Percentiles rank a stretch among this genome's conserved stretches.
Conservation (phyloP, 108 stramenopile genomes). For the Stephanodiscus minutulus region DNA sequence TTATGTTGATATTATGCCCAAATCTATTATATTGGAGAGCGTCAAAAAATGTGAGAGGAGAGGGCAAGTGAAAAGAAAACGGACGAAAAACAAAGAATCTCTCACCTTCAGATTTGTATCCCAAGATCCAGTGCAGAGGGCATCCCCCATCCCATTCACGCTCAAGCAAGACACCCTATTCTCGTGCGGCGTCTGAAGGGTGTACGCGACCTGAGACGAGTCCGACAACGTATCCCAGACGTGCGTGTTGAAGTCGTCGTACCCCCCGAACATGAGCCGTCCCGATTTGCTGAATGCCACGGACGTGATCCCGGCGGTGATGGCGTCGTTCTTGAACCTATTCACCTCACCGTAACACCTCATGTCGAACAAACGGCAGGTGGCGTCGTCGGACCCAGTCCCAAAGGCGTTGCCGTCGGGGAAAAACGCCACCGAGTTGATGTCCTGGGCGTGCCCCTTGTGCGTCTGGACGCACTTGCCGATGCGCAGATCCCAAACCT, state of each 20-base stretch:
- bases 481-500: conserved; percentile 96
- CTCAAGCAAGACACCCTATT: conserved; percentile 96
- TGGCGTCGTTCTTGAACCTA: conserved; percentile 79
- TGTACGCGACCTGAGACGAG: conserved; percentile 48
- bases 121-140: conserved; percentile 98
- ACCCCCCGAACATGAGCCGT: conserved; percentile 88
- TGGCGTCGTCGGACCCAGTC: conserved; percentile 95
- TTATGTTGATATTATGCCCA: too few relatives aligned
- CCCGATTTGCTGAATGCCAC: conserved; percentile 78
- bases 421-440: conserved; percentile 96
- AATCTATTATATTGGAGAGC: background rate
- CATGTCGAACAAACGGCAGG: conserved; percentile 94
- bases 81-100: background rate
- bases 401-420: conserved; percentile 91
- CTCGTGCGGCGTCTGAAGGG: conserved; percentile 83
- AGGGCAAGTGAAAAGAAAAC: background rate
- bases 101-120: conserved; percentile 93
- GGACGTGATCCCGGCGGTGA: conserved; percentile 82
- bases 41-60: background rate
- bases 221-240: conserved; percentile 80
- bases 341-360: conserved; percentile 90
- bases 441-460: conserved; percentile 94
- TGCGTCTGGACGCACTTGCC: conserved; percentile 86
- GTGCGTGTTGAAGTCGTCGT: conserved; percentile 74
- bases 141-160: conserved; percentile 89